These are phyloP conservation scores for Lipomyces starkeyi DNA, from an alignment of 805 yeast genomes.

Conservation along the genomic window DNA sequence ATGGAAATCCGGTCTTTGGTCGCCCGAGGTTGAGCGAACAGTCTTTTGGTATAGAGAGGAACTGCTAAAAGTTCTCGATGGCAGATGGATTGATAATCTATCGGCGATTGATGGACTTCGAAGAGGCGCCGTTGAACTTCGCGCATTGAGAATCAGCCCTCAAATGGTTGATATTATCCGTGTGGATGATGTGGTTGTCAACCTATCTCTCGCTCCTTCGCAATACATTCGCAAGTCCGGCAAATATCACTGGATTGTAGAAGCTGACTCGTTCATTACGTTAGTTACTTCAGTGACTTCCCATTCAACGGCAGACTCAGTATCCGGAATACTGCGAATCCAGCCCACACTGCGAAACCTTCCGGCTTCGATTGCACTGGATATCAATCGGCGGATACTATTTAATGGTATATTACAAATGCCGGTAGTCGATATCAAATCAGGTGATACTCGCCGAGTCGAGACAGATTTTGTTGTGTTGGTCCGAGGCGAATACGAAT, in stretches of 20 bases:
- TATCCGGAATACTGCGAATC: slow-evolving; percentile 28
- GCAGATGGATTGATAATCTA: slow-evolving; percentile 60
- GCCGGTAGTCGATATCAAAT: slow-evolving; percentile 50
- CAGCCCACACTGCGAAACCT: slow-evolving; percentile 33
- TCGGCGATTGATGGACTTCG: slow-evolving; percentile 46
- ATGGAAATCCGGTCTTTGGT: neutral
- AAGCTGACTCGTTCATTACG: slow-evolving; percentile 23
- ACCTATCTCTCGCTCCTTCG: slow-evolving; percentile 13
- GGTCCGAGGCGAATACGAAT: slow-evolving; percentile 80
- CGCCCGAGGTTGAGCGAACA: slow-evolving; percentile 45
- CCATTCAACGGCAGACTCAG: neutral
- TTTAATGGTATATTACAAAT: slow-evolving; percentile 76
- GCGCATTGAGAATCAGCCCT: slow-evolving; percentile 66
- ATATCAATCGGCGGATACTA: slow-evolving; percentile 64
- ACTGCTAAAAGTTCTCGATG: slow-evolving; percentile 63
- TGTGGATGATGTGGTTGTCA: slow-evolving; percentile 55
- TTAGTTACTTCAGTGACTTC: slow-evolving; percentile 15
- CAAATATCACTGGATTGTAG: slow-evolving; percentile 28
- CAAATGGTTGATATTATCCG: slow-evolving; percentile 63
- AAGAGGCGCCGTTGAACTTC: slow-evolving; percentile 66
- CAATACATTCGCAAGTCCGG: slow-evolving; percentile 17
- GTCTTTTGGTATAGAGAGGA: slow-evolving; percentile 82
- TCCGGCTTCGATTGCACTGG: slow-evolving; percentile 25
- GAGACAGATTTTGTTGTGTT: slow-evolving; percentile 66
- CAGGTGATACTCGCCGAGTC: slow-evolving; percentile 53